Conservation (phyloP, 176 grass and related monocot genomes). For the Oropetium thomaeum region DNA sequence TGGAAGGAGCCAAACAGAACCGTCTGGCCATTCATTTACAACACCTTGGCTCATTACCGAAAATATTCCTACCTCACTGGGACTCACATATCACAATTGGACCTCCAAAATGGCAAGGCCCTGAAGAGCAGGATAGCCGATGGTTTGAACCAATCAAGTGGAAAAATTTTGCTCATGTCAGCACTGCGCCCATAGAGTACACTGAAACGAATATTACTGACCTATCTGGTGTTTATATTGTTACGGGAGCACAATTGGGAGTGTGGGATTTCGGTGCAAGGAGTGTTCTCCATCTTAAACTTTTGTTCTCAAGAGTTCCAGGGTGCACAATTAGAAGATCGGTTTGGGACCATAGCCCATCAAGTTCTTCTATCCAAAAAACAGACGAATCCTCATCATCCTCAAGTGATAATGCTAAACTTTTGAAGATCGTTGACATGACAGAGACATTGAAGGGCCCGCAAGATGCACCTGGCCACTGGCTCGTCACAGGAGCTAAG, state of each 20-base stretch:
- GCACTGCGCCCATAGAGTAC: constrained; percentile 87
- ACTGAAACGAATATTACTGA: constrained; percentile 86
- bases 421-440: constrained; percentile 86
- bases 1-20: constrained; percentile 92
- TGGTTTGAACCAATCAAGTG: constrained; percentile 99
- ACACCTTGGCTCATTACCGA: constrained; percentile 82
- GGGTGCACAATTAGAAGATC: constrained; percentile 98
- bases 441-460: constrained; percentile 81
- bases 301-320: constrained; percentile 92
- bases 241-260: constrained; percentile 92
- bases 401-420: constrained; percentile 69
- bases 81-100: constrained; percentile 88
- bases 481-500: constrained; percentile 95
- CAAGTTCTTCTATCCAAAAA: constrained; percentile 30
- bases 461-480: constrained; percentile 86
- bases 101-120: constrained; percentile 93
- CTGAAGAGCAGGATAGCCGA: constrained; percentile 98
- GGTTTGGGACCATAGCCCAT: constrained; percentile 94
- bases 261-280: constrained; percentile 95
- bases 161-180: constrained; percentile 96
- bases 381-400: constrained; percentile 70
- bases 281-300: constrained; percentile 87
- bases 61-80: constrained; percentile 94
- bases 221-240: constrained; percentile 89
- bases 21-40: constrained; percentile 85